These are phyloP conservation scores for Allium sativum DNA, from an alignment of 106 monocot genomes.

Conservation along the genomic window DNA sequence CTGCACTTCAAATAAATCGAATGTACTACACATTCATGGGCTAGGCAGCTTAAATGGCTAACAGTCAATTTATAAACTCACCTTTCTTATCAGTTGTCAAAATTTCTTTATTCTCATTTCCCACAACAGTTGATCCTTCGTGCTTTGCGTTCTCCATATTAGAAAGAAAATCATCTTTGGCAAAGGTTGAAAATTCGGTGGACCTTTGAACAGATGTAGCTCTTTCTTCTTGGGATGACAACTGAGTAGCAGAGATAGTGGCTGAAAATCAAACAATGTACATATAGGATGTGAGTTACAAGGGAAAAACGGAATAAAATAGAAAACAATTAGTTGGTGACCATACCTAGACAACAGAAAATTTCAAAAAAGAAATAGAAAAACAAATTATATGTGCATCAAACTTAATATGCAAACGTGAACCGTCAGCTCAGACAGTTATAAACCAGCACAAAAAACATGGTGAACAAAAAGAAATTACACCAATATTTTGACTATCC, in stretches of 20 bases:
- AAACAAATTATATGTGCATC: neutral
- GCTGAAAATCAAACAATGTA: constrained; percentile 4
- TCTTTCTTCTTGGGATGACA: neutral
- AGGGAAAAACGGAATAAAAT: neutral
- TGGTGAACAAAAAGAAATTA: too few species aligned
- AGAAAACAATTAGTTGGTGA: neutral
- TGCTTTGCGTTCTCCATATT: neutral
- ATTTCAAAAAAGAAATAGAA: neutral
- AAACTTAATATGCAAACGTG: neutral
- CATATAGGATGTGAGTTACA: neutral
- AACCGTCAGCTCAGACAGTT: neutral
- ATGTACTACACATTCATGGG: too few species aligned
- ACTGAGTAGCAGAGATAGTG: neutral
- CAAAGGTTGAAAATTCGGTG: neutral
- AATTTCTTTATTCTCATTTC: neutral
- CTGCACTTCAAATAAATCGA: too few species aligned
- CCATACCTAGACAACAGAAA: too few species aligned
- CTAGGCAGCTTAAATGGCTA: neutral
- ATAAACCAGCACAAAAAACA: too few species aligned
- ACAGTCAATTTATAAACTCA: neutral
- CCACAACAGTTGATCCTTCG: neutral
- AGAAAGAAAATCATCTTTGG: neutral
- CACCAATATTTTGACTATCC: too few species aligned
- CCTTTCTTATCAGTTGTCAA: neutral
- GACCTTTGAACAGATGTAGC: neutral